Base-by-base conservation (phyloP, 768 basidiomycete genomes). In the Multifurca ochricompacta region DNA sequence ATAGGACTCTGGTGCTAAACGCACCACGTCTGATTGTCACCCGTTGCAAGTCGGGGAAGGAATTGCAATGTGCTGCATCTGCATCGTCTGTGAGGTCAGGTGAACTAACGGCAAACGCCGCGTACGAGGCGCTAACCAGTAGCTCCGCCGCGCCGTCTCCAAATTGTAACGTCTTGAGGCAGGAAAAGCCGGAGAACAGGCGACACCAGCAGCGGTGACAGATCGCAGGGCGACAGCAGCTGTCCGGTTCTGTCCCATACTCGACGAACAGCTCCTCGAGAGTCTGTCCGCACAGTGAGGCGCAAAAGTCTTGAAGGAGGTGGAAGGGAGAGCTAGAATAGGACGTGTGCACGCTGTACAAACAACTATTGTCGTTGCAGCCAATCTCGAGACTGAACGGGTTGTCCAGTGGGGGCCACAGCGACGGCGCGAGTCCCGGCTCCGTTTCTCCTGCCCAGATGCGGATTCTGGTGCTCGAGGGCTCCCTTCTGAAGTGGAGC, bases 351-450 rank as follows among this genome's bases (percentile, higher is more conserved):
- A 45, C 35, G 51, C 36, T 27, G 35, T 53, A 39, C 8, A 53
- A 43, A 25, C 51, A 53, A 11, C 44, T 45, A 16, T 11, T 28
- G 35, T 45, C 43, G 2, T 4, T 6, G 27, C 27, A 11, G 28
- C 28, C 18, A 18, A 53, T 39, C 27, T 53, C 43, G 28, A 53
- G 51, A 6, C 43, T 53, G 51, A 53, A 53, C 19, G 41, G 35
- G 4, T 45, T 35, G 35, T 53, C 43, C n/a, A 23, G 34, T 6
- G 51, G 51, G 6, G 51, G 51, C 51, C 51, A 53, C 3, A 43
- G 35, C 14, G 42, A 37, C 3, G 35, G 42, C 9, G 16, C 18
- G 5, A 39, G 19, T 6, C 48, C 48, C 6, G 48, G 39, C 14
- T 31, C 19, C 28, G n/a, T 4, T n/a, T 28, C 34, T 16, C 42